These are phyloP conservation scores for Cytospora leucostoma DNA, from an alignment of 2,329 filamentous ascomycete species.

Conservation along the genomic window DNA sequence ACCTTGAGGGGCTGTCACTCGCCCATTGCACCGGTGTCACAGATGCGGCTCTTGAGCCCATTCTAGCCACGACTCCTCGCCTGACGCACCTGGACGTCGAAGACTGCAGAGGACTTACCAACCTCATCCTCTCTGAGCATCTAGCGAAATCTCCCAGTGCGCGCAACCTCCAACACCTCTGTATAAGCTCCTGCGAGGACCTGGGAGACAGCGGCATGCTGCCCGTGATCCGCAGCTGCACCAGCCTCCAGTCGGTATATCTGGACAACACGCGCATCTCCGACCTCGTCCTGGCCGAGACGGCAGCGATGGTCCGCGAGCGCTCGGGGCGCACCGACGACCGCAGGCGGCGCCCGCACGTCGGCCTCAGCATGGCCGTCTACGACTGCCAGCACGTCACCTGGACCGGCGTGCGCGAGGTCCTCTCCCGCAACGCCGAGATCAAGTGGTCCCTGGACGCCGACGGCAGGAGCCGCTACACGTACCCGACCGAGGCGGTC, in stretches of 20 bases:
- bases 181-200: slow-evolving; percentile 86
- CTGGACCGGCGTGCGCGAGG: slow-evolving; percentile 87
- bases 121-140: slow-evolving; percentile 68
- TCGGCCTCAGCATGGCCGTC: slow-evolving; percentile 75
- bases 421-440: slow-evolving; percentile 82
- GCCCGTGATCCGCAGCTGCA: slow-evolving; percentile 75
- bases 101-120: slow-evolving; percentile 77
- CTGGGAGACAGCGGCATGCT: slow-evolving; percentile 83
- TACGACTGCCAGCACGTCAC: slow-evolving; percentile 93
- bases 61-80: slow-evolving; percentile 73
- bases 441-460: slow-evolving; percentile 52
- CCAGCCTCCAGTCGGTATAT: slow-evolving; percentile 68
- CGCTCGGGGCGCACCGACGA: slow-evolving; percentile 54
- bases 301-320: slow-evolving; percentile 73
- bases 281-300: slow-evolving; percentile 82
- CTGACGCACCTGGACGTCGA: slow-evolving; percentile 90
- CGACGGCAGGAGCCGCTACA: slow-evolving; percentile 26
- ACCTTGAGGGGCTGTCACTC: slow-evolving; percentile 80
- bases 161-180: slow-evolving; percentile 72
- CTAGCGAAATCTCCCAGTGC: slow-evolving; percentile 78
- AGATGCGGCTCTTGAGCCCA: slow-evolving; percentile 69
- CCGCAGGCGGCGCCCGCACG: slow-evolving; percentile 45
- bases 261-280: slow-evolving; percentile 94
- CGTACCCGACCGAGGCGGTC: slow-evolving; percentile 78
- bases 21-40: slow-evolving; percentile 75